phyloP scores from a whole-genome alignment of 495 filamentous ascomycete species.

The Hypoxylon subgilvum region DNA sequence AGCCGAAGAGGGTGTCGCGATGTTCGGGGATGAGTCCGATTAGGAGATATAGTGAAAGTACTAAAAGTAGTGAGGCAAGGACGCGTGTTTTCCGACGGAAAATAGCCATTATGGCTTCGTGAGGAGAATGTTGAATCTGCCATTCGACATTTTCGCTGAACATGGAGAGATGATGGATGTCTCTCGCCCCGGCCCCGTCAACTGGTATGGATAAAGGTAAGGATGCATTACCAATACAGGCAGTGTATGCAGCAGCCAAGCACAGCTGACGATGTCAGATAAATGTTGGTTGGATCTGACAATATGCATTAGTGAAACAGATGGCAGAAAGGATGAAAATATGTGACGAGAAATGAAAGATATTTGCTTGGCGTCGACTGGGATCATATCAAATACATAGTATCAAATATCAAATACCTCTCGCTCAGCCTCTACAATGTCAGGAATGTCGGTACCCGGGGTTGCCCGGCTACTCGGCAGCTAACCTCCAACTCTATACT shows the following conservation, averaged over 20 bases:
- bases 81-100: slow-evolving; percentile 41
- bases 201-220: slow-evolving; percentile 8
- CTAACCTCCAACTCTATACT: too few relatives aligned
- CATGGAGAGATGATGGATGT: slow-evolving; percentile 31
- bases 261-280: slow-evolving; percentile 1
- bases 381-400: too few relatives aligned
- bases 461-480: too few relatives aligned
- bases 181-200: slow-evolving; percentile 14
- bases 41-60: slow-evolving; percentile 36
- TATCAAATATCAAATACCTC: too few relatives aligned
- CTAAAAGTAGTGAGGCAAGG: slow-evolving; percentile 16
- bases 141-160: slow-evolving; percentile 41
- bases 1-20: slow-evolving; percentile 38
- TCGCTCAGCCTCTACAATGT: too few relatives aligned
- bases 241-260: too few relatives aligned
- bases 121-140: slow-evolving; percentile 34
- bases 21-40: slow-evolving; percentile 39
- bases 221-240: slow-evolving; percentile 28
- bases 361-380: slow-evolving; percentile 1
- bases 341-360: slow-evolving; percentile 19
- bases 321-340: slow-evolving; percentile 15
- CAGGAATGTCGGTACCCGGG: too few relatives aligned
- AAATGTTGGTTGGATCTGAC: slow-evolving; percentile 14
- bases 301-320: slow-evolving; percentile 29
- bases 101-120: slow-evolving; percentile 33